Percentiles rank a stretch among this genome's conserved stretches.
Evolutionary conservation across 192 early-diverging fungal genomes (phyloP).

Genomic region (Neocallimastix lanati): DNA sequence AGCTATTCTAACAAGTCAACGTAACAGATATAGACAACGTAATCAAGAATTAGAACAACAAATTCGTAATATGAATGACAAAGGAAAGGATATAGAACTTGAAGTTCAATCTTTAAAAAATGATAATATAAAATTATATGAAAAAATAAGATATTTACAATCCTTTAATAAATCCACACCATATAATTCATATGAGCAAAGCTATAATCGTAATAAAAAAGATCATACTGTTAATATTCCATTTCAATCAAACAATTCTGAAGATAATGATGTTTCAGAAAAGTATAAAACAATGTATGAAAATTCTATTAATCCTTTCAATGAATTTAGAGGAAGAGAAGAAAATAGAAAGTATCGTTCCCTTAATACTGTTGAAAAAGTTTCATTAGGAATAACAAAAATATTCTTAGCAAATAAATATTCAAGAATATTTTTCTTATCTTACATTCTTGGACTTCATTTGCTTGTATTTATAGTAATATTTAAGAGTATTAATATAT

Average conservation of each 20-base stretch:
- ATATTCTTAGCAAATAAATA: slow-evolving; percentile 42
- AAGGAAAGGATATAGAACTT: slow-evolving; percentile 30
- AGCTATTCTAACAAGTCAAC: slow-evolving; percentile 70
- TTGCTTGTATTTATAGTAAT: slow-evolving; percentile 44
- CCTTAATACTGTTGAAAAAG: not conserved
- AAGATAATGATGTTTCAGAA: slow-evolving; percentile 7
- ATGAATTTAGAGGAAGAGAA: slow-evolving; percentile 61
- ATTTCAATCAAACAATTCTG: not conserved
- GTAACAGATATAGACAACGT: slow-evolving; percentile 74
- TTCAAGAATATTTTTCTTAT: slow-evolving; percentile 42
- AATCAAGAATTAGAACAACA: slow-evolving; percentile 65
- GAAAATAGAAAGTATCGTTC: slow-evolving; percentile 21
- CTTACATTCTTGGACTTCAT: slow-evolving; percentile 54
- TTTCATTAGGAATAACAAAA: not conserved
- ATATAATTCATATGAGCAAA: slow-evolving; percentile 3
- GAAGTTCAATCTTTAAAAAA: slow-evolving; percentile 47
- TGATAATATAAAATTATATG: slow-evolving; percentile 81
- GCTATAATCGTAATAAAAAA: slow-evolving; percentile 1
- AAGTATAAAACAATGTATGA: slow-evolving; percentile 72
- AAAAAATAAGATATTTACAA: slow-evolving; percentile 73
- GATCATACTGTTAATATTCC: not conserved
- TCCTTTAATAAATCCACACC: slow-evolving; percentile 25
- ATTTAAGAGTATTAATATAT: not conserved
- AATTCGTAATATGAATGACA: slow-evolving; percentile 19
- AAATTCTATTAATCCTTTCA: slow-evolving; percentile 68